A percentile compares a stretch with the other conserved stretches of the same genome.
Conservation (phyloP, 106 monocot species). For the Hemerocallis citrina region DNA sequence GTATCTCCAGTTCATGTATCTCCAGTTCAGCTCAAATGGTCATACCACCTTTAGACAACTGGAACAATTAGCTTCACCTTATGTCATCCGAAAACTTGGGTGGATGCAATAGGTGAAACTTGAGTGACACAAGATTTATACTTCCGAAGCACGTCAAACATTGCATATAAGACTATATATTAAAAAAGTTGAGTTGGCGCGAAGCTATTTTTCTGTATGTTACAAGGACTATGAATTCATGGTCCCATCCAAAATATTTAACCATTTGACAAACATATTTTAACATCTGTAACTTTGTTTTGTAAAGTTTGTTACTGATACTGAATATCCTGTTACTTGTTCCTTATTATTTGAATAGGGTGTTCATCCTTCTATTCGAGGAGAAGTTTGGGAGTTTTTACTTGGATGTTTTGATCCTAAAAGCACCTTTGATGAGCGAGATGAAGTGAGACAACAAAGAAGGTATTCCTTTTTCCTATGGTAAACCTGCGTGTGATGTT, state of each 20-base stretch:
- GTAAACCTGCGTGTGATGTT: background rate
- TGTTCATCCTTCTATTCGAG: conserved; percentile 91
- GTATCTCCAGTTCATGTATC: background rate
- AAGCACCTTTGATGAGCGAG: conserved; percentile 81
- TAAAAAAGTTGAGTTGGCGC: background rate
- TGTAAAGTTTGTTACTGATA: background rate
- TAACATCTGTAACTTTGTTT: background rate
- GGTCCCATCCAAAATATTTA: too few relatives aligned
- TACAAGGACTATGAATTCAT: background rate
- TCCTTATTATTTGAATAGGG: conserved; percentile 41
- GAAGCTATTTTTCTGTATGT: background rate
- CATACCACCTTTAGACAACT: too few relatives aligned
- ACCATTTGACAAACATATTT: background rate
- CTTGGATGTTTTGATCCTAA: conserved; percentile 90
- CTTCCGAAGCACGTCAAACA: background rate
- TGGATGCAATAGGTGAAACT: background rate
- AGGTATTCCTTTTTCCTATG: conserved; percentile 37
- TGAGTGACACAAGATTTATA: background rate
- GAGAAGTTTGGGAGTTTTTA: conserved; percentile 96
- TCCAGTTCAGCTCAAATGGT: background rate
- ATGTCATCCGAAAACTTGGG: too few relatives aligned
- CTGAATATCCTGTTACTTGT: background rate
- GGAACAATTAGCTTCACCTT: too few relatives aligned
- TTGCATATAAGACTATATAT: background rate
- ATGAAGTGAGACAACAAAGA: conserved; percentile 52